Evolutionary conservation across 352 stramenopile genomes (phyloP), one percentile per base, ranked within the genome.

Genomic region (Phytophthora megakarya): DNA sequence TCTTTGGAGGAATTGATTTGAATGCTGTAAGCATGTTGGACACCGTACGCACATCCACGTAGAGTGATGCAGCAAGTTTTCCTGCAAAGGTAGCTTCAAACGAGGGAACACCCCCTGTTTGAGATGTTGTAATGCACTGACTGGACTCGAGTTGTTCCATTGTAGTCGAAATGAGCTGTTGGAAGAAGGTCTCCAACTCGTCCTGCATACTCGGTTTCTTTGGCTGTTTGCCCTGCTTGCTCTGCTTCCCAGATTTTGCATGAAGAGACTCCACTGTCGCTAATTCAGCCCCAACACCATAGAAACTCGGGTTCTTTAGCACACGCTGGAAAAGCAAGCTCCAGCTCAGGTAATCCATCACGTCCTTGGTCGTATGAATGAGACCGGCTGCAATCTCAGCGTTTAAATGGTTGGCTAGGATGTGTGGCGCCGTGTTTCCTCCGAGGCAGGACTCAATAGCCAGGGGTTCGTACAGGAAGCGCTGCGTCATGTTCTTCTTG

Each of bases 401-500:
- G 71, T 99, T 99, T 18, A 99, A 56, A 47, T 98, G 95, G 80
- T 99, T 98, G 1, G 62, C 55, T 46, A 81, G 53, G 23, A 72
- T 65, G 30, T 65, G 55, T 1, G 61, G 55, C 47, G 86, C 89
- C 37, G 98, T 68, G 21, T 94, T 74, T 18, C 81, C 80, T 7
- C 85, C 68, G 2, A 99, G 86, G 15, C 92, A 97, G 39, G 95
- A 99, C 75, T 99, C 97, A 9, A 99, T 90, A 30, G 97, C 95
- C 43, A 99, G 97, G 5, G 97, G 97, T 55, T 99, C 96, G 63
- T 99, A 98, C 19, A 99, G 77, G 52, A 99, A 98, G 55, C 98
- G 98, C 69, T 98, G 95, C 38, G 97, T 98, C 78, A 99, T 98
- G 65, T 97, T 98, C 81, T 99, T 99, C 81, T 99, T 99, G 38